These are phyloP conservation scores for Trametopsis cervina DNA, from an alignment of 768 basidiomycete genomes.

Conservation along the genomic window DNA sequence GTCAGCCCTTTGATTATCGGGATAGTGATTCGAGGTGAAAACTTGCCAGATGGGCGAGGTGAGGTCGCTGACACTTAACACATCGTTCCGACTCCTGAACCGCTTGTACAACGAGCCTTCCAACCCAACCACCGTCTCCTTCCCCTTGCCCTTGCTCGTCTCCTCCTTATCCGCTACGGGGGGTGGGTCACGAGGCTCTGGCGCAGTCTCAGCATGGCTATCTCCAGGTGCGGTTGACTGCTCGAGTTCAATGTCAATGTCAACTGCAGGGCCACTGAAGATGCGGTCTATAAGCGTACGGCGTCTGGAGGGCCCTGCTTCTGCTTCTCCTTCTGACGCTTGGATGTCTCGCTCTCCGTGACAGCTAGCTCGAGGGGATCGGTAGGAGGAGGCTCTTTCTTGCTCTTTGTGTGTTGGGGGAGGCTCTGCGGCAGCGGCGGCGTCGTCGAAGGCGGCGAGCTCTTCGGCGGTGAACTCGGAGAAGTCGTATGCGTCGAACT, in stretches of 20 bases:
- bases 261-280: conserved; percentile 19
- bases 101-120: conserved; percentile 6
- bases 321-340: neutral
- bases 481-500: conserved; percentile 44
- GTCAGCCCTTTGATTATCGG: no score
- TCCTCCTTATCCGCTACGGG: no score
- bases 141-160: no score
- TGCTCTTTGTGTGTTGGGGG: neutral
- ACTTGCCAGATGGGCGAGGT: conserved; percentile 54
- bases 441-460: conserved; percentile 41
- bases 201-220: conserved; percentile 4
- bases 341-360: neutral
- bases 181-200: neutral
- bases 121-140: no score
- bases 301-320: neutral
- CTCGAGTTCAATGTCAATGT: conserved; percentile 16
- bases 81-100: conserved; percentile 36
- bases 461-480: conserved; percentile 55
- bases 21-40: no score
- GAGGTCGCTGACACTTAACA: conserved; percentile 58
- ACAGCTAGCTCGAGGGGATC: neutral
- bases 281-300: neutral
- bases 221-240: neutral
- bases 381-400: neutral
- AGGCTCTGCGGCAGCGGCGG: conserved; percentile 15